Conservation (phyloP, 2,329 filamentous ascomycete genomes). For the Trichoderma semiorbis region DNA sequence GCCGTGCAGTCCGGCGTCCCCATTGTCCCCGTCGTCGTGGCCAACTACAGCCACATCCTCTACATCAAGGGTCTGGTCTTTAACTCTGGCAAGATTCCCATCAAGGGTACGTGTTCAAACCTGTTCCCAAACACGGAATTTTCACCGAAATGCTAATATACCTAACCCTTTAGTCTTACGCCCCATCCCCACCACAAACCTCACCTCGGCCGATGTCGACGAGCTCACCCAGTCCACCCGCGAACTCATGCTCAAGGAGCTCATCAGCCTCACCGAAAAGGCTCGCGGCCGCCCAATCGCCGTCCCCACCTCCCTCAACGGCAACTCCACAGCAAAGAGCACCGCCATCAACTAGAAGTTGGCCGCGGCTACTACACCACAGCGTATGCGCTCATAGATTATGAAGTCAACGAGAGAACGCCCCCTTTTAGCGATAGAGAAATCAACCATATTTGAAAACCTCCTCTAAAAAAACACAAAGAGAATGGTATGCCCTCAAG, state of each 20-base stretch:
- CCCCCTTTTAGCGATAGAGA: not conserved
- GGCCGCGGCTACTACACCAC: not conserved
- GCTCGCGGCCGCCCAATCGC: constrained; percentile 41
- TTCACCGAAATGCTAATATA: not conserved
- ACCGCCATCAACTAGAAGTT: constrained; percentile 29
- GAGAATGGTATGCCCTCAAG: not conserved
- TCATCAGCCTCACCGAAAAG: constrained; percentile 52
- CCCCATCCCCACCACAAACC: constrained; percentile 71
- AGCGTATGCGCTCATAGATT: not conserved
- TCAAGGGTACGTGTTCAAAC: constrained; percentile 57
- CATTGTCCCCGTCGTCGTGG: constrained; percentile 79
- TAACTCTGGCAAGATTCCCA: constrained; percentile 65
- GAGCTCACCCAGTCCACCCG: constrained; percentile 64
- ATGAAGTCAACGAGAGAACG: not conserved
- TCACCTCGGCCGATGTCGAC: constrained; percentile 75
- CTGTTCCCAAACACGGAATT: not conserved
- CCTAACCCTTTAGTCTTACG: constrained; percentile 58
- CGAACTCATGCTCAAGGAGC: constrained; percentile 71
- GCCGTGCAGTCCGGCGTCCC: constrained; percentile 92
- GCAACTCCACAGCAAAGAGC: constrained; percentile 27
- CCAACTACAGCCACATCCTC: constrained; percentile 74
- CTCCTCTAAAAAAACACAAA: not conserved
- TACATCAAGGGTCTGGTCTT: constrained; percentile 63
- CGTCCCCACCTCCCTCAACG: constrained; percentile 26
- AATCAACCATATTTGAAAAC: not conserved